phyloP scores from a whole-genome alignment of 2,329 filamentous ascomycete species.

The Aspergillus felis region DNA sequence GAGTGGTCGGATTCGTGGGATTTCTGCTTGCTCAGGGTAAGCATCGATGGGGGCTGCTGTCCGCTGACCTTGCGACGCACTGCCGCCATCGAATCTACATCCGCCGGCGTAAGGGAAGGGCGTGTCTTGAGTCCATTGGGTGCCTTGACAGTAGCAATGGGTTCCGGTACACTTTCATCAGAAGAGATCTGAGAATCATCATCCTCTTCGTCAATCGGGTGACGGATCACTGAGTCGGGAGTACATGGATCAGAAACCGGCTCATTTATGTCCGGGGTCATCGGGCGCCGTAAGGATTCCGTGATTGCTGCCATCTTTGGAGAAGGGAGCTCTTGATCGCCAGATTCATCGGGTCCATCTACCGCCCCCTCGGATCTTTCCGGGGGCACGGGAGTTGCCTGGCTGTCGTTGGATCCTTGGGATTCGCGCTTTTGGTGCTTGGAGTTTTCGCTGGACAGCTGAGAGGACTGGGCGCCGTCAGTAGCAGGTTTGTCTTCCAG shows the following conservation, averaged over 20 bases:
- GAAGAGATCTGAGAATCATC: conserved; percentile 31
- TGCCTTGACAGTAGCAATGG: conserved; percentile 82
- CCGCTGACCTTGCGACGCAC: conserved; percentile 79
- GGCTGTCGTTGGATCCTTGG: conserved; percentile 23
- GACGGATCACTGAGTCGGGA: conserved; percentile 86
- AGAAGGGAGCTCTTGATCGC: conserved; percentile 49
- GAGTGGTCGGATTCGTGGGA: conserved; percentile 18
- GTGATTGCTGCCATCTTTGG: conserved; percentile 34
- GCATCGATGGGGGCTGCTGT: conserved; percentile 51
- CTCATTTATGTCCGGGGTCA: conserved; percentile 53
- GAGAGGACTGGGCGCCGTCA: conserved; percentile 57
- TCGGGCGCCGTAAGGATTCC: conserved; percentile 39
- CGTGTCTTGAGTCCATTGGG: conserved; percentile 84
- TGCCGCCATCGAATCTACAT: conserved; percentile 79
- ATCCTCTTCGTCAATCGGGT: conserved; percentile 55
- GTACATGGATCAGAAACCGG: conserved; percentile 63
- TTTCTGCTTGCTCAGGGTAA: conserved; percentile 19
- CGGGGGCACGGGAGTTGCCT: conserved; percentile 30
- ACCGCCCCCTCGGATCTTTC: conserved; percentile 28
- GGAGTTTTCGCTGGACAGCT: conserved; percentile 32
- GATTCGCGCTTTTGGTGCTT: conserved; percentile 23
- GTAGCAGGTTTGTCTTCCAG: conserved; percentile 33
- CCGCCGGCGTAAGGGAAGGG: conserved; percentile 80
- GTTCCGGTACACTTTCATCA: conserved; percentile 68
- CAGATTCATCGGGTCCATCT: conserved; percentile 29